Base-by-base conservation (phyloP, 495 filamentous ascomycete species). In the Penicillium verhagenii region DNA sequence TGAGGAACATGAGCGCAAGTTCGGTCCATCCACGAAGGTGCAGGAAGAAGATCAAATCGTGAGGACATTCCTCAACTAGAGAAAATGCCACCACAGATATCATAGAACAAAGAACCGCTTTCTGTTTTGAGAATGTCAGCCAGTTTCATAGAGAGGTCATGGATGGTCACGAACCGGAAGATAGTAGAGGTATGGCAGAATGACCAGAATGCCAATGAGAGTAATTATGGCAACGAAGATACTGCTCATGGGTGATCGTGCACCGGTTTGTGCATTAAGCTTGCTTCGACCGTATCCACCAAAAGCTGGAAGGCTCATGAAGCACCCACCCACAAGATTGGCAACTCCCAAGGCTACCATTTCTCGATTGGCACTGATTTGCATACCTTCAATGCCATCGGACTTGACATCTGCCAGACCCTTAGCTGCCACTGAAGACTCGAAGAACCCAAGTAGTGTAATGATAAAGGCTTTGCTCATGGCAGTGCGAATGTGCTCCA, bases 401-500 rank as follows among this genome's bases (percentile, higher is more conserved):
- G 67, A 64, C 16, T 73, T 69, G 18, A 77, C 75, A 43, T 86
- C 84, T 7, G 87, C 89, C 2, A 99, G 72, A 52, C 87, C 89
- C 71, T 97, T 97, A 26, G 94, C 95, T 1, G 94, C 94, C n/a
- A 99, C 91, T 0, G 92, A 96, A 23, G 90, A 96, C 75, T 99
- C 94, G 61, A 99, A 99, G 77, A 99, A 99, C 18, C 94, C 94
- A 6, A 99, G 83, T 19, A 99, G 78, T 4, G 92, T 90, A 51
- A 99, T 97, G 26, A 97, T 76, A 60, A 99, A 96, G 0, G 94
- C 87, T 1, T 95, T 97, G 53, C 88, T 86, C 80, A 96, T 86
- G 13, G 91, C 87, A 50, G 92, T 87, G n/a, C 86, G 84, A 38
- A 96, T 84, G 63, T 96, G 85, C 13, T 85, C 79, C 76, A 97